A percentile compares a stretch with the other conserved stretches of the same genome.
Evolutionary conservation across 139 green algal genomes (phyloP).

Genomic region (Trebouxia sp.): DNA sequence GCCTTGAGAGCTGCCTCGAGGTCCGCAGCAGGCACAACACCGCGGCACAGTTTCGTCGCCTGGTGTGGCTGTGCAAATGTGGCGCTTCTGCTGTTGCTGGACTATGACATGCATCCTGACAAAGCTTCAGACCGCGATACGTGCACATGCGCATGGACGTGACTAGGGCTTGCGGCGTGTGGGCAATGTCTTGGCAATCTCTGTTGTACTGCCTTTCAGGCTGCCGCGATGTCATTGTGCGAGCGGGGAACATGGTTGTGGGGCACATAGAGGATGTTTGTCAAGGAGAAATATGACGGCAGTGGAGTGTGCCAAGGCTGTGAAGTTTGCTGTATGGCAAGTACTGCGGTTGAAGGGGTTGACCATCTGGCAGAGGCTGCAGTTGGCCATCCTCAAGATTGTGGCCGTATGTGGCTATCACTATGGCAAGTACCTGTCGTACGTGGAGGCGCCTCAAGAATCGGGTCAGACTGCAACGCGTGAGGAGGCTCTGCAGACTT

Average conservation of each 20-base stretch:
- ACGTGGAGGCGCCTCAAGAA: neutral
- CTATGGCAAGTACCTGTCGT: conserved; percentile 25
- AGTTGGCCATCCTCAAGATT: conserved; percentile 27
- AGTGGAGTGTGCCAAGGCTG: neutral
- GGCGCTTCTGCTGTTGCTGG: too few relatives aligned
- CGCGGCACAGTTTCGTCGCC: neutral
- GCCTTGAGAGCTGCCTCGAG: neutral
- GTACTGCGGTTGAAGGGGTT: conserved; percentile 11
- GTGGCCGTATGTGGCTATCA: conserved; percentile 30
- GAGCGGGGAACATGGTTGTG: neutral
- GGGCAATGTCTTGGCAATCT: too few relatives aligned
- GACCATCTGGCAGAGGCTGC: conserved; percentile 10
- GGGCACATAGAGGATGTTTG: neutral
- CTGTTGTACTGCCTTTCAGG: too few relatives aligned
- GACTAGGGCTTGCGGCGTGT: too few relatives aligned
- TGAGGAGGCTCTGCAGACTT: neutral
- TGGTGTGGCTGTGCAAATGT: neutral
- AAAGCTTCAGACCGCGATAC: too few relatives aligned
- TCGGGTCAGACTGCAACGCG: neutral
- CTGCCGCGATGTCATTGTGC: neutral
- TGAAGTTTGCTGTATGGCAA: conserved; percentile 1
- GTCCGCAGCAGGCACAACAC: neutral
- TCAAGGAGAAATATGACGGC: conserved; percentile 1
- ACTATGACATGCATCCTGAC: too few relatives aligned
- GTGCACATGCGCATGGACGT: too few relatives aligned